These are phyloP conservation scores for Calocybe cyanea DNA, from an alignment of 768 basidiomycete genomes.

Conservation along the genomic window DNA sequence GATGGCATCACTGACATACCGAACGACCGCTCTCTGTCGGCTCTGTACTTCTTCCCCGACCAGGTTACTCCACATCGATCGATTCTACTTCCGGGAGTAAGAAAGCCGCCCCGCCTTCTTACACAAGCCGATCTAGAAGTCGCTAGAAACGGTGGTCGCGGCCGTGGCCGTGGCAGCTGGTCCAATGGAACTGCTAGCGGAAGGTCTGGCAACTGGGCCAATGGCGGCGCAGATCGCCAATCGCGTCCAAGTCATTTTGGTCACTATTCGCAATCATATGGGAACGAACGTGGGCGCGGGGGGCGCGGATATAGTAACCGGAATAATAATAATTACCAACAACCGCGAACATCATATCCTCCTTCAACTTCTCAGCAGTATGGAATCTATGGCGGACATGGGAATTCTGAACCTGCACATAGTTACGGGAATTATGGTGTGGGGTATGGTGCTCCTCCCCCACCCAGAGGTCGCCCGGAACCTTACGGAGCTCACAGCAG, in stretches of 20 bases:
- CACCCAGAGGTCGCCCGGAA: conserved; percentile 23
- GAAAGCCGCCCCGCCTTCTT: conserved; percentile 55
- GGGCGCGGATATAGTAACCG: conserved; percentile 28
- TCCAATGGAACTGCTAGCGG: conserved; percentile 14
- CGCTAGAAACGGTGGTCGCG: conserved; percentile 51
- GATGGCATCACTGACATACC: conserved; percentile 72
- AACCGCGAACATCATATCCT: conserved; percentile 29
- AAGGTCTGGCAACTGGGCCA: conserved; percentile 23
- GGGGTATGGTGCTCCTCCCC: conserved; percentile 21
- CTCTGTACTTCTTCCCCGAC: conserved; percentile 83
- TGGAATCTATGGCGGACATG: conserved; percentile 27
- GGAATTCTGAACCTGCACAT: neutral
- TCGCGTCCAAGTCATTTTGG: conserved; percentile 37
- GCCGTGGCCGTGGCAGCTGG: conserved; percentile 45
- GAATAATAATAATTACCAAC: conserved; percentile 29
- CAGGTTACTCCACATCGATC: conserved; percentile 86
- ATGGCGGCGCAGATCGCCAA: conserved; percentile 33
- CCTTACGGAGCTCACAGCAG: conserved; percentile 24
- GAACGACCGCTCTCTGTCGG: conserved; percentile 85
- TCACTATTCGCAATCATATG: conserved; percentile 22
- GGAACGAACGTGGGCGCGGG: conserved; percentile 23
- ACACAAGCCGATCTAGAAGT: conserved; percentile 68
- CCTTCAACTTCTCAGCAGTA: conserved; percentile 26
- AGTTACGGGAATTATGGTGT: conserved; percentile 8
- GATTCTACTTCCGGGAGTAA: conserved; percentile 71